Base-by-base conservation (phyloP, 225 moss, liverwort and hornwort genomes). In the Polytrichum formosum region DNA sequence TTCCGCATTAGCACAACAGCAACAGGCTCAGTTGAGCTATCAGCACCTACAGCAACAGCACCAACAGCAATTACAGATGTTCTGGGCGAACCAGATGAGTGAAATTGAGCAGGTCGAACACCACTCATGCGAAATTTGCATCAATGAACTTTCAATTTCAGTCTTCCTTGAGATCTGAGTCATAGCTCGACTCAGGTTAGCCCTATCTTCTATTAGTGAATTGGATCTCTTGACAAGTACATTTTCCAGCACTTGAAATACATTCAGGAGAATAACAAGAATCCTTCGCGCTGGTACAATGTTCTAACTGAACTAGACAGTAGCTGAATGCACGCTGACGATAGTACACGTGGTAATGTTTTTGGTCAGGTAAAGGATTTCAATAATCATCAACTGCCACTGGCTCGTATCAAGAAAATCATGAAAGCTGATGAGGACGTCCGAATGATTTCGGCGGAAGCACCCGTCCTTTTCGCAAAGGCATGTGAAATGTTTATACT, bases 31-130 rank as follows among this genome's bases (percentile, higher is more conserved):
- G 61, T 90, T 96, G 29, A 90, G 83, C 79, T 96, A 85, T 68
- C 93, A 93, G 76, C 93, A 97, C 77, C 88, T 93, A 61, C 96
- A 97, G 84, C 96, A 97, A 54, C 85, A 85, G 71, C 85, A 88
- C 33, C 81, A 85, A 85, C 96, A 97, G 75, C 93, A 93, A 80
- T 77, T 97, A 76, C 89, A 91, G 78, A 84, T 93, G 87, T 97
- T 97, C 63, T 97, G 96, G 96, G 79, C 86, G 29, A 81, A 89
- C 73, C 96, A 97, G 85, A 92, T 97, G 93, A 77, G 75, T 30
- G 96, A 97, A 81, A 97, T 97, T 79, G 96, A 92, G 82, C 92
- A 92, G 84, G 94, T 97, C 22, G 72, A 69, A 46, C 10, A 37
- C 46, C 46, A 37, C 37, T 37, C 9, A 46, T 46, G 2, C 46